Evolutionary conservation across 2,329 filamentous ascomycete genomes (phyloP).

Genomic region (Sordariomycetes sp.): DNA sequence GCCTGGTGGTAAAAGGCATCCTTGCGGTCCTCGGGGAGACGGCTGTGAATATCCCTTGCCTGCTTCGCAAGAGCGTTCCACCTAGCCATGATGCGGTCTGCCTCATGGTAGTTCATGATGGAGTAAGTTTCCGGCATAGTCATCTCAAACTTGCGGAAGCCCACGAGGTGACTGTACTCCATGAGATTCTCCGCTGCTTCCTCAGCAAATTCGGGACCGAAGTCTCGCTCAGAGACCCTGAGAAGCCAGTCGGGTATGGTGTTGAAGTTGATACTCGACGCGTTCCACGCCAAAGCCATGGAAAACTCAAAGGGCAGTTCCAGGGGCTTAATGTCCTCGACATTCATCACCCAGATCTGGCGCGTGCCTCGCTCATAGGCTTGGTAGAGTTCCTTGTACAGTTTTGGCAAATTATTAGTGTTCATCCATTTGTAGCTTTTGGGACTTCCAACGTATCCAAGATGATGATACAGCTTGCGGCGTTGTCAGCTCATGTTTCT

Average conservation of each 20-base stretch:
- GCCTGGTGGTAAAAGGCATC: conserved; percentile 46
- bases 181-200: conserved; percentile 36
- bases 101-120: conserved; percentile 48
- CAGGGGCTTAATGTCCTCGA: conserved; percentile 53
- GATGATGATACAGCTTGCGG: conserved; percentile 35
- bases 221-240: conserved; percentile 37
- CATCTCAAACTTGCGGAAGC: conserved; percentile 24
- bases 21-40: conserved; percentile 27
- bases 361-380: conserved; percentile 46
- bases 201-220: conserved; percentile 31
- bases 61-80: conserved; percentile 35
- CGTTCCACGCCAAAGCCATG: conserved; percentile 45
- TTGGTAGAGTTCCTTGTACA: conserved; percentile 34
- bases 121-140: conserved; percentile 13
- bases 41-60: conserved; percentile 33
- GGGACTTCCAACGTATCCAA: conserved; percentile 25
- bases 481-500: background rate
- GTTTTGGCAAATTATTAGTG: conserved; percentile 35
- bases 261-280: conserved; percentile 19
- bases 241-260: conserved; percentile 35
- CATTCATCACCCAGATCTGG: conserved; percentile 56
- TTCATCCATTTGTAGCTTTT: conserved; percentile 38
- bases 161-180: conserved; percentile 28
- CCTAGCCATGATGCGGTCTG: conserved; percentile 38
- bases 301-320: conserved; percentile 48